Conservation (phyloP, 108 stramenopile genomes). For the Pinguiococcus pyrenoidosus region DNA sequence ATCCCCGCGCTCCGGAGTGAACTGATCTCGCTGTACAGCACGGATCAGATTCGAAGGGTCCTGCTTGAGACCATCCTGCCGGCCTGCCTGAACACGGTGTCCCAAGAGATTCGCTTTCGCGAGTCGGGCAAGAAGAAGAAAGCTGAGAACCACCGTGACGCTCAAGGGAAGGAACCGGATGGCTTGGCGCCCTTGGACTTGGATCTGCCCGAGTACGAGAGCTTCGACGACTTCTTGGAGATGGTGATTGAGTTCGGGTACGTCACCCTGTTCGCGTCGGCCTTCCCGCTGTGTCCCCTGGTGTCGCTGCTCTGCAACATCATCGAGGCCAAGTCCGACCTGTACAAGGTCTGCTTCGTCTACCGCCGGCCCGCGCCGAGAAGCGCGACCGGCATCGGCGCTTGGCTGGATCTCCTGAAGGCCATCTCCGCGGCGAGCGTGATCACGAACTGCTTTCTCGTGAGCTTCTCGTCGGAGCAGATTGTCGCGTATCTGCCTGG, state of each 20-base stretch:
- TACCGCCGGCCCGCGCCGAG: conserved; percentile 30
- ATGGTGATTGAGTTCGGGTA: conserved; percentile 68
- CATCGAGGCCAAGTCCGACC: conserved; percentile 51
- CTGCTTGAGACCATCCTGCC: conserved; percentile 14
- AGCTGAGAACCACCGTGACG: not conserved
- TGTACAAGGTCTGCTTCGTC: conserved; percentile 47
- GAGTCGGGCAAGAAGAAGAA: not conserved
- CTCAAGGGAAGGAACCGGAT: not conserved
- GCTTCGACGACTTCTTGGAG: conserved; percentile 71
- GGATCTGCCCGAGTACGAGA: conserved; percentile 49
- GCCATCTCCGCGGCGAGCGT: conserved; percentile 48
- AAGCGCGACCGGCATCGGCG: conserved; percentile 37
- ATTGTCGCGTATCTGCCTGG: conserved; percentile 54
- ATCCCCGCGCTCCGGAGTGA: conserved; percentile 11
- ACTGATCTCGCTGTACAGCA: conserved; percentile 11
- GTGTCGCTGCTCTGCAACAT: conserved; percentile 45
- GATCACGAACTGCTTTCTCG: conserved; percentile 60
- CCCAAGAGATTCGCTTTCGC: conserved; percentile 6
- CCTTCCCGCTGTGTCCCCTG: conserved; percentile 58
- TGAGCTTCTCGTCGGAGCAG: conserved; percentile 56
- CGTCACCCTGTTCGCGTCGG: conserved; percentile 62
- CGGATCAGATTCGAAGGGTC: conserved; percentile 15
- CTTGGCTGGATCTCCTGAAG: conserved; percentile 51
- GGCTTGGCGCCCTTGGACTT: conserved; percentile 14
- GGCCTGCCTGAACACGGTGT: not conserved